Conservation (phyloP, 768 basidiomycete genomes). For the Macrocybe gigantea region DNA sequence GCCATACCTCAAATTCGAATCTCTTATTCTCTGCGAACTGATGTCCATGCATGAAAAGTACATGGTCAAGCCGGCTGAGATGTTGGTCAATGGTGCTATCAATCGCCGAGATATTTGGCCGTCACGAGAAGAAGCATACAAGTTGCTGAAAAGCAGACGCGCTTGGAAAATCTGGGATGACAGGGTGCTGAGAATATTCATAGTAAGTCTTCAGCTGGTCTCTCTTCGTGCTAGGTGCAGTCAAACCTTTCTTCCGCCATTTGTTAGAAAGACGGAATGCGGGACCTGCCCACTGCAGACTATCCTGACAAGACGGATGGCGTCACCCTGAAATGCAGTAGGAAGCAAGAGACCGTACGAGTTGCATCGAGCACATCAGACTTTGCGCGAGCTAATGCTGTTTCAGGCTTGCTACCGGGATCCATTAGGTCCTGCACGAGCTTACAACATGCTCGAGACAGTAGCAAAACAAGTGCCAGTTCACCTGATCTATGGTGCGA, state of each 20-base stretch:
- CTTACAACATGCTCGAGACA: conserved; percentile 24
- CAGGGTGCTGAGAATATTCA: conserved; percentile 35
- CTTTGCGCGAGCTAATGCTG: not conserved
- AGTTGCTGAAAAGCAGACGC: conserved; percentile 26
- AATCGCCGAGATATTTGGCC: conserved; percentile 48
- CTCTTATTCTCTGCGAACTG: conserved; percentile 39
- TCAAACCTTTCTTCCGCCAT: not conserved
- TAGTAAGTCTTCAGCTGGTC: conserved; percentile 21
- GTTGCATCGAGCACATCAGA: not conserved
- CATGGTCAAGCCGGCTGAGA: conserved; percentile 5
- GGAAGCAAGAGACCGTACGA: conserved; percentile 36
- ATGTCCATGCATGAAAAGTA: conserved; percentile 28
- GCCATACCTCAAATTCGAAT: conserved; percentile 29
- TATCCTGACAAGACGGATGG: conserved; percentile 40
- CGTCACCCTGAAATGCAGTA: conserved; percentile 44
- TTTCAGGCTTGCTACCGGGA: conserved; percentile 40
- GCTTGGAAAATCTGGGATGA: conserved; percentile 47
- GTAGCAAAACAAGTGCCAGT: conserved; percentile 29
- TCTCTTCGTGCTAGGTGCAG: not conserved
- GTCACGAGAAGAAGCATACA: conserved; percentile 41
- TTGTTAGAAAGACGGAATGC: conserved; percentile 35
- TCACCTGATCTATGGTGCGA: conserved; percentile 41
- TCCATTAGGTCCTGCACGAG: conserved; percentile 20
- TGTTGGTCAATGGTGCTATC: conserved; percentile 24
- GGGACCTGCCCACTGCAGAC: conserved; percentile 31